Conservation (phyloP, 306 rosid species). For the Castanea crenata region DNA sequence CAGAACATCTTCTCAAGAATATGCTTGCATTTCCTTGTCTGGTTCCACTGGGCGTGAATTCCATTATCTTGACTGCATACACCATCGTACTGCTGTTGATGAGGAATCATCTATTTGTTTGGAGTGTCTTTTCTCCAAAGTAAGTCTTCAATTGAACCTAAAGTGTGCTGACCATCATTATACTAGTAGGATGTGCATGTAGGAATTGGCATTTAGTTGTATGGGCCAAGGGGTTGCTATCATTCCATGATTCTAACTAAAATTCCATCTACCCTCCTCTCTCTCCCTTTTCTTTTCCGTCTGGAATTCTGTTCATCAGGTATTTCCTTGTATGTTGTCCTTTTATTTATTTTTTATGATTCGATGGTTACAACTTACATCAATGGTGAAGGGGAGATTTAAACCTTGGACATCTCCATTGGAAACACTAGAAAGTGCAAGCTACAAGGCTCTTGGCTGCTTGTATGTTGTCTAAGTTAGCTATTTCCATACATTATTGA, state of each 20-base stretch:
- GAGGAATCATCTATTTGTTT: constrained; percentile 93
- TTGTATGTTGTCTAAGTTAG: neutral
- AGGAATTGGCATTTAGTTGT: neutral
- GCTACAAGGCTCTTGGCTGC: neutral
- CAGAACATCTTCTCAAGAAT: constrained; percentile 62
- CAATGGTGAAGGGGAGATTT: too few species aligned
- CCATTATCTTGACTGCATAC: constrained; percentile 59
- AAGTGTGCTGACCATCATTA: constrained; percentile 9
- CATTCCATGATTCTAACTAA: neutral
- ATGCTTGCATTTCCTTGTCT: constrained; percentile 79
- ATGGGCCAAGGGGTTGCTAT: neutral
- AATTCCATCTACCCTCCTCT: neutral
- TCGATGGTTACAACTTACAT: too few species aligned
- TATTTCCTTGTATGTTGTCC: neutral
- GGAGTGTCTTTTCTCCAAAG: constrained; percentile 99
- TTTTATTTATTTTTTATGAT: too few species aligned
- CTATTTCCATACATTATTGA: constrained; percentile 13
- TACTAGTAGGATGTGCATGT: neutral
- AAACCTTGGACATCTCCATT: too few species aligned
- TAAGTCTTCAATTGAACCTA: constrained; percentile 44
- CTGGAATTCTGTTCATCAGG: neutral
- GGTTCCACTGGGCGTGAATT: constrained; percentile 73
- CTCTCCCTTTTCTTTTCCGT: neutral
- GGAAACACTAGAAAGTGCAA: too few species aligned
- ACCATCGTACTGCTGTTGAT: constrained; percentile 71